Percentiles rank a stretch among this genome's conserved stretches.
Evolutionary conservation across 2,329 filamentous ascomycete species (phyloP).

Genomic region (Colletotrichum somersetense): DNA sequence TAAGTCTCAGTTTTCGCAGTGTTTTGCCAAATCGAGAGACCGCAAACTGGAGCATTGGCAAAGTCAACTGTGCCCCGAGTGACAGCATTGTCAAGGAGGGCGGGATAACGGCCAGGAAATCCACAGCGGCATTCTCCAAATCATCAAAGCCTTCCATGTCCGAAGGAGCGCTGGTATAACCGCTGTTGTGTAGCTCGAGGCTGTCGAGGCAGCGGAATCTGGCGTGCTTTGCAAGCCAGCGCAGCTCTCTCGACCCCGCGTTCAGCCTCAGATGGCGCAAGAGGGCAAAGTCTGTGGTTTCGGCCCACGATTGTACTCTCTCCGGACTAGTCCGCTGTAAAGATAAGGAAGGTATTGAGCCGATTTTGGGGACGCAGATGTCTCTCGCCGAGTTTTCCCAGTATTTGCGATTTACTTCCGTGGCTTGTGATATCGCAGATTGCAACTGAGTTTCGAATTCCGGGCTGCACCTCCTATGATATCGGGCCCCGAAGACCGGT

Average conservation of each 20-base stretch:
- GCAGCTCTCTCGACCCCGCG: slow-evolving; percentile 1
- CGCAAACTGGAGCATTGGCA: background rate
- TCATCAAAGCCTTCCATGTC: background rate
- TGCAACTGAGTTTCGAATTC: slow-evolving; percentile 19
- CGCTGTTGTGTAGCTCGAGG: slow-evolving; percentile 5
- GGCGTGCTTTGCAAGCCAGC: slow-evolving; percentile 11
- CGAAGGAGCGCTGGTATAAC: background rate
- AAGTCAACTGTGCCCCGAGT: slow-evolving; percentile 3
- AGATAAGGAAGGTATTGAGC: slow-evolving; percentile 8
- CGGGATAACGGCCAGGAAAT: slow-evolving; percentile 13
- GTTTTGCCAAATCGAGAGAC: slow-evolving; percentile 1
- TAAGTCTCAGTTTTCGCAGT: slow-evolving; percentile 6
- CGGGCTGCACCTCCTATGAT: slow-evolving; percentile 3
- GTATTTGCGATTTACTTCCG: background rate
- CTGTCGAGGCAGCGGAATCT: background rate
- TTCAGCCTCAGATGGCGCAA: slow-evolving; percentile 20
- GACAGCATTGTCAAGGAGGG: slow-evolving; percentile 5
- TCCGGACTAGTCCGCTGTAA: background rate
- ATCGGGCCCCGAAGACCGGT: slow-evolving; percentile 7
- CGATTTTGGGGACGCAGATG: background rate
- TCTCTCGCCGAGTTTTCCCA: background rate
- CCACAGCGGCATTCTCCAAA: background rate
- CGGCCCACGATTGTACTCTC: slow-evolving; percentile 8
- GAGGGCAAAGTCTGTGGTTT: slow-evolving; percentile 7
- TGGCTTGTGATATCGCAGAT: background rate